Evolutionary conservation across 1,284 basidiomycete species (phyloP), one percentile per base, ranked within the genome.

Genomic region (Cystobasidiaceae sp.): DNA sequence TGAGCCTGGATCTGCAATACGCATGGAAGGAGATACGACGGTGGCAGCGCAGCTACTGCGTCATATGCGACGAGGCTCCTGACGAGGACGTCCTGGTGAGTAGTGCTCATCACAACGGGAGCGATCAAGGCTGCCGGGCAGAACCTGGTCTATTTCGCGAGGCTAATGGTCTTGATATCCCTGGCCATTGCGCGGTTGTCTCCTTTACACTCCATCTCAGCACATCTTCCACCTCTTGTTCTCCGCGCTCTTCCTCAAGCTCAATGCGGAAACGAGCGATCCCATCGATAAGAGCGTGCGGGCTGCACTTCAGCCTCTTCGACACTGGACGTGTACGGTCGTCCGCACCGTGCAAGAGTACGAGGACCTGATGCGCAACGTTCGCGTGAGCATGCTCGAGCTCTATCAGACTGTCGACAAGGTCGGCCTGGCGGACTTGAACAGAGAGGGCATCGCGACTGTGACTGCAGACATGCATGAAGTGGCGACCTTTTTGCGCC

Each of bases 61-160:
- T 59, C 4, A 17, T 59, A 30, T 59, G 56, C 44, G 56, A 59
- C 34, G 28, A 46, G 25, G 44, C 45, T 15, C 32, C 43, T 34
- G 56, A 59, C 23, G 45, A 48, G 44, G 56, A 59, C n/a, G 33
- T 46, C 30, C 30, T 59, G 17, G 56, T 59, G 56, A 59, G 56
- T 48, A 13, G 2, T 8, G 23, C 7, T 45, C 8, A 23, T 7
- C 45, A 4, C n/a, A 5, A 48, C 30, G 25, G n/a, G n/a, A n/a
- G n/a, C n/a, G n/a, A 39, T 39, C 11, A n/a, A 39, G 37, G n/a
- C 37, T 39, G 37, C 37, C n/a, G 9, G 37, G n/a, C 9, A 9
- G n/a, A n/a, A n/a, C n/a, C n/a, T n/a, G n/a, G n/a, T n/a, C n/a
- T n/a, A n/a, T n/a, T n/a, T n/a, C n/a, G n/a, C n/a, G n/a, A 21